Evolutionary conservation across 2,329 filamentous ascomycete genomes (phyloP).

Genomic region (Fonsecaea pedrosoi): DNA sequence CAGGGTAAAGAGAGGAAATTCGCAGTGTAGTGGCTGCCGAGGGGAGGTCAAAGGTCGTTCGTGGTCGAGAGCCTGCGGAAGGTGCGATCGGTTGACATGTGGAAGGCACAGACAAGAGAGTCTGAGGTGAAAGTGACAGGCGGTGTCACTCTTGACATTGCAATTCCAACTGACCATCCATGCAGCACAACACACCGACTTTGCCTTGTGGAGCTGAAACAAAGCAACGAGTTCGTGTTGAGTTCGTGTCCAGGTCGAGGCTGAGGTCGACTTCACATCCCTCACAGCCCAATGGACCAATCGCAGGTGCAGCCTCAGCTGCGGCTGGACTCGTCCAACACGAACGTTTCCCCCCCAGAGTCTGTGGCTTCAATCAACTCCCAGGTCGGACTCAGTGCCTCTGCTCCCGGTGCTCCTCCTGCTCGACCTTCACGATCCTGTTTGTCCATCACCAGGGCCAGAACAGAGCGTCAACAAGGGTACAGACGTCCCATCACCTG

Average conservation of each 20-base stretch:
- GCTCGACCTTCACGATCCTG: not conserved
- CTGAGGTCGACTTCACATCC: not conserved
- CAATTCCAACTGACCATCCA: not conserved
- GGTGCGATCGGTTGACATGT: not conserved
- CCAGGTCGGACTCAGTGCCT: not conserved
- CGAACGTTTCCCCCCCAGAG: not conserved
- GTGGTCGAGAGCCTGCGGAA: not conserved
- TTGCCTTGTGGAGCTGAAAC: not conserved
- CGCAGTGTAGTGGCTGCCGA: not conserved
- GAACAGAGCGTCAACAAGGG: not conserved
- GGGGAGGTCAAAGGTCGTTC: not conserved
- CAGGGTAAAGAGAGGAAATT: not conserved
- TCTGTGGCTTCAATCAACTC: not conserved
- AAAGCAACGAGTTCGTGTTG: not conserved
- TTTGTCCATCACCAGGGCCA: not conserved
- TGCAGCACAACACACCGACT: not conserved
- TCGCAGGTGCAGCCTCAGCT: slow-evolving; percentile 5
- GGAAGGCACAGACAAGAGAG: not conserved
- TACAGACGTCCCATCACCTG: slow-evolving; percentile 3
- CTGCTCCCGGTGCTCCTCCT: slow-evolving; percentile 2
- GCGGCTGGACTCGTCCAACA: slow-evolving; percentile 5
- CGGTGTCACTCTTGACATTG: not conserved
- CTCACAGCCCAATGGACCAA: not conserved
- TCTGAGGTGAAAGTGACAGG: not conserved
- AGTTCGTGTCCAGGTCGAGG: slow-evolving; percentile 1